Evolutionary conservation across 1,139 yeast species (phyloP).

Genomic region (Wickerhamiella infanticola): DNA sequence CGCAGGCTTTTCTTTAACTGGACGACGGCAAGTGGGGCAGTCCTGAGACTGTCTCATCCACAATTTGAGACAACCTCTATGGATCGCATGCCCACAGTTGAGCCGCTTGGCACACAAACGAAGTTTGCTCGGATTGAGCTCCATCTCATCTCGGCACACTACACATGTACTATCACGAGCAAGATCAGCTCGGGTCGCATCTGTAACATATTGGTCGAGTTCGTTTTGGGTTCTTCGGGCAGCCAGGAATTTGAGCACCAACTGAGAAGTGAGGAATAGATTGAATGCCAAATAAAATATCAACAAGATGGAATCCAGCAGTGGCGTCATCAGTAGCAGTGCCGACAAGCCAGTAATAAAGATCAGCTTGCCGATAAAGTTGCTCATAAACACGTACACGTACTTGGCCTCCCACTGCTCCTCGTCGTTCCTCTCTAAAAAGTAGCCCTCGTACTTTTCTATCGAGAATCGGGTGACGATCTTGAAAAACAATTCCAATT

Average conservation of each 20-base stretch:
- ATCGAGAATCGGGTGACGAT: not conserved
- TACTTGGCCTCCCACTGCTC: constrained; percentile 52
- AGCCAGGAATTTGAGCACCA: constrained; percentile 37
- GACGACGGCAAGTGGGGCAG: constrained; percentile 58
- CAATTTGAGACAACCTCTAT: constrained; percentile 74
- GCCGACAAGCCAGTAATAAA: constrained; percentile 28
- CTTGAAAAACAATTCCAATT: not conserved
- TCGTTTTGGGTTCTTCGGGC: constrained; percentile 47
- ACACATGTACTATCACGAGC: constrained; percentile 52
- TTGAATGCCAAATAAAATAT: not conserved
- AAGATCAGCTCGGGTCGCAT: constrained; percentile 48
- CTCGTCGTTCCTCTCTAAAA: constrained; percentile 39
- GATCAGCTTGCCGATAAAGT: constrained; percentile 31
- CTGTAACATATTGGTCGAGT: constrained; percentile 41
- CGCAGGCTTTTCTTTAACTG: constrained; percentile 1
- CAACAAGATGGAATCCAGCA: not conserved
- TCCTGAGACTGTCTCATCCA: constrained; percentile 86
- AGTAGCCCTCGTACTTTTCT: constrained; percentile 18
- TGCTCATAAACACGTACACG: constrained; percentile 42
- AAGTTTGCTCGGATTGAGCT: constrained; percentile 20
- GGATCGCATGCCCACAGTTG: constrained; percentile 74
- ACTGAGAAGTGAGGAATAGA: constrained; percentile 37
- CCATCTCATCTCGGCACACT: constrained; percentile 75
- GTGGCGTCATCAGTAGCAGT: not conserved
- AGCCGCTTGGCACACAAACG: constrained; percentile 59